Base-by-base conservation (phyloP, 1,139 yeast genomes). In the Saccharomyces hybrid region DNA sequence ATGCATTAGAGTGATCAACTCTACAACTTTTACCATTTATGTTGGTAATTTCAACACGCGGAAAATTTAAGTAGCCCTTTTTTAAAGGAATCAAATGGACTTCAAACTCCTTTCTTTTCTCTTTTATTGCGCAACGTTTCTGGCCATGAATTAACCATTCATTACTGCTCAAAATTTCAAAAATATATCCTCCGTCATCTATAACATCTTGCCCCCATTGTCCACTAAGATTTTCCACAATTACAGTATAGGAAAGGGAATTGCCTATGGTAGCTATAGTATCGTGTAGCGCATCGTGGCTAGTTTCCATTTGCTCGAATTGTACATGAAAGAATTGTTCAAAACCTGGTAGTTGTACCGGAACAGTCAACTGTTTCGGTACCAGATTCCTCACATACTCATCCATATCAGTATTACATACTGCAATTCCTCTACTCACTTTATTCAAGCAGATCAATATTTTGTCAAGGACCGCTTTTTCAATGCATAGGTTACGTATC, bases 41-140 rank as follows among this genome's bases (percentile, higher is more conserved):
- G 48, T 63, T 65, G 4, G 60, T 63, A 13, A 89, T 76, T n/a
- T 75, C 76, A 13, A 88, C 74, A 56, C 74, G 77, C 0, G 98
- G 98, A 42, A 88, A 73, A 4, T 75, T 70, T 11, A 90, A 67
- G 58, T 84, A 84, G 0, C 98, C 98, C 25, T 86, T 82, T 58
- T 79, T 83, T 55, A 89, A 69, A 0, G 98, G 97, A 9, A 89
- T 77, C 58, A 91, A 69, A 3, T 78, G 72, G 11, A 90, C 59
- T 13, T 76, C 70, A 32, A 79, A 68, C 4, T 61, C 63, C 23
- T 57, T 56, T 1, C 51, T 49, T 8, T 59, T 53, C 6, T 54
- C 46, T 2, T 53, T 32, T 8, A 66, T 47, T 7, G 54, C 48
- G 52, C 65, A 59, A 20, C 66, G 59, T 38, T 67, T 66, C 53